Evolutionary conservation across 768 basidiomycete species (phyloP).

Genomic region (Kwoniella dejecticola): DNA sequence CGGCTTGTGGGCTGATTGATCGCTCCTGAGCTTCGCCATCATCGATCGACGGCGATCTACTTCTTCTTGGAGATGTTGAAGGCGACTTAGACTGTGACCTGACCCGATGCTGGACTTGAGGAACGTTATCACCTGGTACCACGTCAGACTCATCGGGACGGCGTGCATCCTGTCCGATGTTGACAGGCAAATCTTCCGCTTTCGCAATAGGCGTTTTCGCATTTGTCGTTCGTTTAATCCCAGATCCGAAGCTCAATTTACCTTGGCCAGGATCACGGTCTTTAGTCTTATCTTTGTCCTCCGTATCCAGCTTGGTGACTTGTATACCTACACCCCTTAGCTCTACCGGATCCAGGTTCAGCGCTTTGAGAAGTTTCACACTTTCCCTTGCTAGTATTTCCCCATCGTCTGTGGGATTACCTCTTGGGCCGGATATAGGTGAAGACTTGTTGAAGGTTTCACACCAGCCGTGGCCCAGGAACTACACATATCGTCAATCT

Average conservation of each 20-base stretch:
- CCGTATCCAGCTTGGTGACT: conserved; percentile 78
- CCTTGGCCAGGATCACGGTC: conserved; percentile 62
- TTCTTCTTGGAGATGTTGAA: not conserved
- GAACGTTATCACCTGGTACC: no score
- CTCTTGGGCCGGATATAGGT: conserved; percentile 64
- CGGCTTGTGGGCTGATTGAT: no score
- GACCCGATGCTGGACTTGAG: no score
- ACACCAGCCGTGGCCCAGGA: conserved; percentile 86
- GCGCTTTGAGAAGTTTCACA: conserved; percentile 70
- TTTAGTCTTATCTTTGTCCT: conserved; percentile 50
- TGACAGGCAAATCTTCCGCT: no score
- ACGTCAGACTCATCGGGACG: no score
- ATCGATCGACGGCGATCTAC: not conserved
- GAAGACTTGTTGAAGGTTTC: conserved; percentile 77
- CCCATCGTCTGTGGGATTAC: conserved; percentile 67
- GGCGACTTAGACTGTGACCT: no score
- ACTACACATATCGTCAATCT: conserved; percentile 59
- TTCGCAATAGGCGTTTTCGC: not conserved
- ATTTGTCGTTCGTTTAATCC: not conserved
- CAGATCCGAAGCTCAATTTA: conserved; percentile 62
- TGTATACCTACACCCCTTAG: conserved; percentile 91
- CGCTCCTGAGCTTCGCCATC: no score
- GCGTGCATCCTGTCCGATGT: no score
- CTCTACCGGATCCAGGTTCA: conserved; percentile 78
- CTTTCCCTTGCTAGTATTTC: conserved; percentile 73